Evolutionary conservation across 495 filamentous ascomycete genomes (phyloP).

Genomic region (Filosporella fistucella): DNA sequence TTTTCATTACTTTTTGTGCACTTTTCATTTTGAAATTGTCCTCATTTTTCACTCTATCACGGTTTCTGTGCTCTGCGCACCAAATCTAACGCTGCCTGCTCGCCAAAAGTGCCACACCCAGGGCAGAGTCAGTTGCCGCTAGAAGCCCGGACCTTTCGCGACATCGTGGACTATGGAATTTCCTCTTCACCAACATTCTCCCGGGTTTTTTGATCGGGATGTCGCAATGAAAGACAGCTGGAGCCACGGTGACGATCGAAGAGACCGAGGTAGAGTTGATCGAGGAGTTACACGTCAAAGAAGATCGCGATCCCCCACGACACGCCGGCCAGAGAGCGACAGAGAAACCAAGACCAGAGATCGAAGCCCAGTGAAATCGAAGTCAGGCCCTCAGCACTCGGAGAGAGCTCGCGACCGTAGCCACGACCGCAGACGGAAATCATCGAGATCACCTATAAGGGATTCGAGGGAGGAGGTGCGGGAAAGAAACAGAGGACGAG

Average conservation of each 20-base stretch:
- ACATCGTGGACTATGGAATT: background rate
- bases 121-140: background rate
- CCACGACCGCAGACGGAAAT: constrained; percentile 27
- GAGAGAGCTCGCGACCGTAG: constrained; percentile 29
- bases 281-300: constrained; percentile 24
- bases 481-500: constrained; percentile 29
- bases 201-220: constrained; percentile 22
- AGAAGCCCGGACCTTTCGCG: constrained; percentile 5
- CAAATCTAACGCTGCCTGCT: too few relatives aligned
- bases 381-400: constrained; percentile 7
- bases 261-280: constrained; percentile 30
- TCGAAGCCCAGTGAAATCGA: constrained; percentile 21
- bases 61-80: too few relatives aligned
- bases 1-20: background rate
- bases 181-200: constrained; percentile 17
- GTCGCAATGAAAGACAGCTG: constrained; percentile 31
- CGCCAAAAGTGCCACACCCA: background rate
- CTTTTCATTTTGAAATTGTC: background rate
- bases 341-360: constrained; percentile 22
- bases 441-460: constrained; percentile 24
- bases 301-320: constrained; percentile 24
- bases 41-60: background rate
- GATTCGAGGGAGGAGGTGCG: constrained; percentile 31
- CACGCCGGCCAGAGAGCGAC: constrained; percentile 23
- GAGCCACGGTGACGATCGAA: constrained; percentile 28